Base-by-base conservation (phyloP, 164 flowering plant genomes). In the Aristolochia fimbriata region DNA sequence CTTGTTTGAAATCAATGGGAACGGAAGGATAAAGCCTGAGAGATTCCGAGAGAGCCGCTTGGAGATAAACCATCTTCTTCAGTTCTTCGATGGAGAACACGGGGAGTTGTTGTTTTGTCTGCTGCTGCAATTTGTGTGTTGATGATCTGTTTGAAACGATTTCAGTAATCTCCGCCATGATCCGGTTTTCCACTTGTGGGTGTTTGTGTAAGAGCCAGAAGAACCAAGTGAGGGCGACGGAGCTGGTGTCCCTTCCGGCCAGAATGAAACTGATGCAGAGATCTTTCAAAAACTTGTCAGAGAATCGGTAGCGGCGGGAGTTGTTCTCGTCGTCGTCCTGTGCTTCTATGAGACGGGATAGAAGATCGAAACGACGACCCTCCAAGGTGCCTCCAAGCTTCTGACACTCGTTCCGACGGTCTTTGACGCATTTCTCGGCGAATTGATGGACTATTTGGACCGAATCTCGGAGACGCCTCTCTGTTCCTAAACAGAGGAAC, bases 241-340 rank as follows among this genome's bases (percentile, higher is more conserved):
- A 83, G 69, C 81, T 78, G 0, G 95, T 87, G 81, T 87, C 95
- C 5, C 91, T 64, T 16, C 95, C 95, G 1, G 95, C 95, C 12
- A 87, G 62, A 47, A 85, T 82, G 58, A 87, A 80, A 30, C 84
- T 85, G 23, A 83, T 73, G 68, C 87, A 80, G 57, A 87, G 79
- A 60, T 87, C 95, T 59, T 63, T 65, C 1, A 81, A 68, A 45
- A 74, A 79, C 67, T 67, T 66, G 21, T 75, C 76, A 0, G 81
- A 61, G 55, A 74, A 75, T 6, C 11, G 47, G 15, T 67, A 22
- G 14, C 33, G 30, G 5, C 30, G 30, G 5, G 30, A 2, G 5
- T 5, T 27, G 30, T 2, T 27, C 30, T 2, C 5, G 5, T 27
- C 5, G 30, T 27, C 30, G 3, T 15, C 62, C 47, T 69, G 61